Base-by-base conservation (phyloP, 1,284 basidiomycete genomes). In the Psilocybe mexicana region DNA sequence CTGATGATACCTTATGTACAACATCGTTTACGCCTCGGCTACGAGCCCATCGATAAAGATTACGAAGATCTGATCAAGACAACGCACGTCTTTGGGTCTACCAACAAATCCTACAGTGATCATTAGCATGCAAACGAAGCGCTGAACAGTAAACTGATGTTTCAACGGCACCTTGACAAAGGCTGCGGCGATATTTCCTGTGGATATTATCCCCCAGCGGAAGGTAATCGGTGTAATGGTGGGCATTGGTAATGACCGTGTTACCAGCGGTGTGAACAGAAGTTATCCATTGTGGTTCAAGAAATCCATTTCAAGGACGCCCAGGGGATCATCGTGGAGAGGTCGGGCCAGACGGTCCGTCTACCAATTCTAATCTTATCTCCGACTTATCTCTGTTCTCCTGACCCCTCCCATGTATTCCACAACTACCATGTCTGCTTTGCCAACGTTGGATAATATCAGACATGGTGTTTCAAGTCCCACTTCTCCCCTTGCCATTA, bases 11-110 rank as follows among this genome's bases (percentile, higher is more conserved):
- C 66, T 85, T 84, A 74, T 96, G 94, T 2, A 78, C 71, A 7
- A 96, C 81, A 69, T 96, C 94, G 28, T 79, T 70, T 3, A 87
- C 86, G 48, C 77, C 75, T 25, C 93, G 90, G 14, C 88, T 90
- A 50, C 25, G 43, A 8, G 43, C 51, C n/a, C 26, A 23, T 44
- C 36, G 47, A 38, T 59, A 43, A 57, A 23, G 42, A 36, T 48
- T 12, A 30, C 4, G 14, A 47, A 11, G 18, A 47, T 35, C 42
- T 25, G 43, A 42, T 23, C 47, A 23, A 43, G 30, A 42, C 2
- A 23, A 52, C 70, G 40, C 58, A 79, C 79, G 76, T 79, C 60
- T 75, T 76, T 40, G 78, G 78, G 59, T 80, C 77, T 25, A 79
- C 66, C 12, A 77, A 64, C 33, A 80, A 65, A 67, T 79, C 79